These are phyloP conservation scores for Discostella stelligeroides DNA, from an alignment of 108 stramenopile species.

Conservation along the genomic window DNA sequence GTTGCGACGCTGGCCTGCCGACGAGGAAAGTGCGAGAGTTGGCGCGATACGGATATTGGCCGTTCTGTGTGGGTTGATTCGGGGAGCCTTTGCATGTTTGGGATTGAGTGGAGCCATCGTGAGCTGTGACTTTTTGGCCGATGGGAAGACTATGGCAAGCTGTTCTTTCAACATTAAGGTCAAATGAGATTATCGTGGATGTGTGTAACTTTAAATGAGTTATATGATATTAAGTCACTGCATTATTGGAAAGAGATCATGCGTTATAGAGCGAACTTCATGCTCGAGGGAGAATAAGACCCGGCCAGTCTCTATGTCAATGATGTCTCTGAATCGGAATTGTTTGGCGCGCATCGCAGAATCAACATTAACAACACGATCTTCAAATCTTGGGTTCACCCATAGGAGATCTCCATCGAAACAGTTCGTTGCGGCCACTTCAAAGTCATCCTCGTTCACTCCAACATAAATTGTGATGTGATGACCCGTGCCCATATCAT, in stretches of 20 bases:
- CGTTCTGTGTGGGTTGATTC: conserved; percentile 90
- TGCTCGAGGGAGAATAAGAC: conserved; percentile 64
- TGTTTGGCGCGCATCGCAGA: conserved; percentile 45
- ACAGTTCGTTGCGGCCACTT: conserved; percentile 48
- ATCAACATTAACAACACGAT: conserved; percentile 26
- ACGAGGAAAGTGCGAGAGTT: conserved; percentile 72
- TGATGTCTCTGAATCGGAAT: conserved; percentile 71
- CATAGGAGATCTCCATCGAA: conserved; percentile 42
- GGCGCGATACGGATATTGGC: conserved; percentile 80
- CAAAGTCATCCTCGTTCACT: conserved; percentile 41
- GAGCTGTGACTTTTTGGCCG: conserved; percentile 90
- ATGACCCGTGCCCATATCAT: conserved; percentile 43
- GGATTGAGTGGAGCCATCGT: conserved; percentile 85
- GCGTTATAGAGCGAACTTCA: conserved; percentile 59
- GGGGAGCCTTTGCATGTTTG: conserved; percentile 88
- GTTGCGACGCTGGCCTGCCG: conserved; percentile 74
- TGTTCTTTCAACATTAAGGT: conserved; percentile 94
- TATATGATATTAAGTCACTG: too few relatives aligned
- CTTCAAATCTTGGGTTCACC: conserved; percentile 59
- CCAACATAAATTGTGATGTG: conserved; percentile 62
- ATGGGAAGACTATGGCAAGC: conserved; percentile 87
- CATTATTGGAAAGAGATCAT: conserved; percentile 46
- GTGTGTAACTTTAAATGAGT: neutral
- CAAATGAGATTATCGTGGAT: conserved; percentile 51
- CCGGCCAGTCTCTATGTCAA: conserved; percentile 57